A percentile compares a stretch with the other conserved stretches of the same genome.
These are phyloP conservation scores for Paradendryphiella salina DNA, from an alignment of 2,329 filamentous ascomycete species.

Conservation along the genomic window DNA sequence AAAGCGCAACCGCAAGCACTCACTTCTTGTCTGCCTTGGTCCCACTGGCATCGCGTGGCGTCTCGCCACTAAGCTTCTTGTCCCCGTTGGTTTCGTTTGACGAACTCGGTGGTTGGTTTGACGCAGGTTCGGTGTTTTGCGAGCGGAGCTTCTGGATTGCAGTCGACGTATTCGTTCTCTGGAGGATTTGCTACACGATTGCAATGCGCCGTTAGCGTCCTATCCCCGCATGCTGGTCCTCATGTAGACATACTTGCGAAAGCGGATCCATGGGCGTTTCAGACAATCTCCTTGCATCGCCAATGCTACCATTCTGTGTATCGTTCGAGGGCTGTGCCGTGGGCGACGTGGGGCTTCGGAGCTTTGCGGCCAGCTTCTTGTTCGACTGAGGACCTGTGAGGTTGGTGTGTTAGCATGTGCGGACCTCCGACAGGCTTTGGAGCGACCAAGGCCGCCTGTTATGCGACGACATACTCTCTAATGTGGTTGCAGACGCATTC, in stretches of 20 bases:
- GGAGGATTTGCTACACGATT: slow-evolving; percentile 57
- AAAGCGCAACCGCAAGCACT: slow-evolving; percentile 21
- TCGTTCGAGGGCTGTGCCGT: slow-evolving; percentile 24
- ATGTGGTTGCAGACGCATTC: slow-evolving; percentile 23
- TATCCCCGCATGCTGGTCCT: not conserved
- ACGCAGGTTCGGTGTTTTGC: slow-evolving; percentile 46
- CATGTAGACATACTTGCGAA: slow-evolving; percentile 61
- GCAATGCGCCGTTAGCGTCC: slow-evolving; percentile 17
- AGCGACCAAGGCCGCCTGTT: not conserved
- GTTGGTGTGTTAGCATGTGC: slow-evolving; percentile 22
- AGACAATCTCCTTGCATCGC: slow-evolving; percentile 19
- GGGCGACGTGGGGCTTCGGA: slow-evolving; percentile 31
- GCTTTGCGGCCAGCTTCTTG: slow-evolving; percentile 35
- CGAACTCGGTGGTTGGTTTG: slow-evolving; percentile 33
- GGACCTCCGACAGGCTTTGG: not conserved
- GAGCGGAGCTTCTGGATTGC: slow-evolving; percentile 61
- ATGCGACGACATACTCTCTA: slow-evolving; percentile 30
- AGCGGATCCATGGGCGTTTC: slow-evolving; percentile 64
- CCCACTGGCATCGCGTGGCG: slow-evolving; percentile 26
- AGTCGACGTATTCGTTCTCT: slow-evolving; percentile 67
- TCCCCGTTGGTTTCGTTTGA: slow-evolving; percentile 58
- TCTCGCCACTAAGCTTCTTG: slow-evolving; percentile 36
- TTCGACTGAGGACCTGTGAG: slow-evolving; percentile 28
- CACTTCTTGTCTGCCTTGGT: slow-evolving; percentile 46
- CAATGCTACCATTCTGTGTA: slow-evolving; percentile 23